Conservation (phyloP, 1,284 basidiomycete species). For the Chalciporus sp. region DNA sequence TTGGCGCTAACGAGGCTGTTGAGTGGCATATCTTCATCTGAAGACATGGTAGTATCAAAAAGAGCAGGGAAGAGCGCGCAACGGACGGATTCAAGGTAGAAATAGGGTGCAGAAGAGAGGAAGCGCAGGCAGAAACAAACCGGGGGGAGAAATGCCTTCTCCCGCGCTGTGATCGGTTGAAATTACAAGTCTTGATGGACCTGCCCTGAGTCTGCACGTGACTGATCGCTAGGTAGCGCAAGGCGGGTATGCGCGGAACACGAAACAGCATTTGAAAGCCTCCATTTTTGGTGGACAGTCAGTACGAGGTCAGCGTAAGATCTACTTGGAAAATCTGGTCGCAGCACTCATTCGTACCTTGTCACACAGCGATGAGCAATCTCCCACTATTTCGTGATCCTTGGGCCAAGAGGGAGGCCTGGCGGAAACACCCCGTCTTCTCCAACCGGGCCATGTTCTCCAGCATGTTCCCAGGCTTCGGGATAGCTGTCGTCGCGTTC, state of each 20-base stretch:
- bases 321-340: neutral
- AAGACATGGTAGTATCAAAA: constrained; percentile 46
- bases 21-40: constrained; percentile 71
- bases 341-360: constrained; percentile 12
- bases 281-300: constrained; percentile 12
- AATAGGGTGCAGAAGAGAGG: constrained; percentile 12
- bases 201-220: constrained; percentile 58
- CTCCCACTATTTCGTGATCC: constrained; percentile 85
- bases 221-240: constrained; percentile 5
- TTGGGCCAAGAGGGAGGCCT: constrained; percentile 93
- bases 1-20: constrained; percentile 44
- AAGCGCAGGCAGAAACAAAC: constrained; percentile 27
- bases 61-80: neutral
- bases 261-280: neutral
- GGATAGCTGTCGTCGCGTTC: constrained; percentile 89
- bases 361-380: constrained; percentile 49
- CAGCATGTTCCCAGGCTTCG: constrained; percentile 90
- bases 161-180: constrained; percentile 25
- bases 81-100: neutral
- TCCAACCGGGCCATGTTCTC: constrained; percentile 83
- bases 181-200: constrained; percentile 52
- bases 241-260: neutral
- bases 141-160: constrained; percentile 21
- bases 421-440: constrained; percentile 90
- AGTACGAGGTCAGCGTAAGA: constrained; percentile 24